Conservation (phyloP, 371 early-diverging fungal species). For the Mortierella sp. region DNA sequence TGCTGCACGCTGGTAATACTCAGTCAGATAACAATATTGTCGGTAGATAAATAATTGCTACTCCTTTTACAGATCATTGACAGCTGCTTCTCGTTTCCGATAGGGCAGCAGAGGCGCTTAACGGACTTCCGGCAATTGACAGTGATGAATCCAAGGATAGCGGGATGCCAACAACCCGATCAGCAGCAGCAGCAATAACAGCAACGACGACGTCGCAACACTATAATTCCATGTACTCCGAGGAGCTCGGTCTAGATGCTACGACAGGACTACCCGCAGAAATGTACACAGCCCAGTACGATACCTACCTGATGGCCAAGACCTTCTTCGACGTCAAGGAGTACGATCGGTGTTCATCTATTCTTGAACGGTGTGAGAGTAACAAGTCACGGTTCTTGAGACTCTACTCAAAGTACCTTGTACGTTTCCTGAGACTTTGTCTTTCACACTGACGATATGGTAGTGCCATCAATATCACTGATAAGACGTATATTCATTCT, state of each 20-base stretch:
- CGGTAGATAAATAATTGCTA: not conserved
- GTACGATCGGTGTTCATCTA: conserved; percentile 71
- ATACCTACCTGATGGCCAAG: conserved; percentile 77
- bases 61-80: not conserved
- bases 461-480: not conserved
- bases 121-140: conserved; percentile 61
- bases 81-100: not conserved
- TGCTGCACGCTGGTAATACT: conserved; percentile 77
- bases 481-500: not conserved
- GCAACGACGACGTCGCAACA: conserved; percentile 32
- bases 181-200: conserved; percentile 28
- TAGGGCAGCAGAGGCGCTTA: conserved; percentile 82
- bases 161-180: conserved; percentile 6
- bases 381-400: conserved; percentile 74
- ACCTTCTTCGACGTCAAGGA: conserved; percentile 81
- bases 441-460: not conserved
- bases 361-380: conserved; percentile 64
- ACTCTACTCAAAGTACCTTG: conserved; percentile 79
- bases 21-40: not conserved
- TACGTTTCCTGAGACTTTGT: conserved; percentile 27
- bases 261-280: conserved; percentile 39
- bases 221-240: conserved; percentile 27
- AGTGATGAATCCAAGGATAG: conserved; percentile 10
- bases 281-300: conserved; percentile 58
- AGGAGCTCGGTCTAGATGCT: conserved; percentile 18